Conservation (phyloP, 2,329 filamentous ascomycete genomes). For the Paramyrothecium sp. region DNA sequence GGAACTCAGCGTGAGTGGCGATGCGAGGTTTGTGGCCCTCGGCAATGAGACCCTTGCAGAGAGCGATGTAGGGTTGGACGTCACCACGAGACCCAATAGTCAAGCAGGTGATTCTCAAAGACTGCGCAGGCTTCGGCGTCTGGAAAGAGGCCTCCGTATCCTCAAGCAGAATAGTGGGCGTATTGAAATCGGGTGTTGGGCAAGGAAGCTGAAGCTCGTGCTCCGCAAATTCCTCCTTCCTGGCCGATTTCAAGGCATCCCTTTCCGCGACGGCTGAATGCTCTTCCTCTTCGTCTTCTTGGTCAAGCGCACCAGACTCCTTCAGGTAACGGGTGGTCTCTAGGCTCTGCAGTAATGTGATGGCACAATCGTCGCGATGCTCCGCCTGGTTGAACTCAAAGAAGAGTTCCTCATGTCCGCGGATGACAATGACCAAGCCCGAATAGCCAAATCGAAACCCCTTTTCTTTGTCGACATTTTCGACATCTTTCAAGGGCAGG, state of each 20-base stretch:
- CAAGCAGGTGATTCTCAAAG: constrained; percentile 84
- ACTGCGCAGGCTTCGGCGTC: constrained; percentile 81
- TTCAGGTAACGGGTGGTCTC: constrained; percentile 70
- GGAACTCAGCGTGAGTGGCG: constrained; percentile 89
- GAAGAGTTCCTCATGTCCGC: constrained; percentile 92
- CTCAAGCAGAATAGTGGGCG: constrained; percentile 81
- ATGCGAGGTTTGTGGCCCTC: constrained; percentile 87
- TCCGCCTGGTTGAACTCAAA: constrained; percentile 85
- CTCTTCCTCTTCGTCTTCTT: constrained; percentile 64
- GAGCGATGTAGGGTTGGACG: constrained; percentile 94
- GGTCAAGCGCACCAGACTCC: constrained; percentile 65
- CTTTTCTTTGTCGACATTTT: constrained; percentile 92
- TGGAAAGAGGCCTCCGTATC: constrained; percentile 84
- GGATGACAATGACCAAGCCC: constrained; percentile 87
- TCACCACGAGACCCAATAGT: constrained; percentile 96
- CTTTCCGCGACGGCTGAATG: constrained; percentile 79
- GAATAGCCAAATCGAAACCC: constrained; percentile 91
- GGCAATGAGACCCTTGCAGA: constrained; percentile 85
- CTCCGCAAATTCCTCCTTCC: constrained; percentile 50
- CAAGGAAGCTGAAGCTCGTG: constrained; percentile 51
- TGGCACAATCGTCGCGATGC: constrained; percentile 81
- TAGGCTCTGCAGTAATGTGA: constrained; percentile 75
- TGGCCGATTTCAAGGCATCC: constrained; percentile 74
- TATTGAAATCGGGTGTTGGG: constrained; percentile 48
- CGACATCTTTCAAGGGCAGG: constrained; percentile 84